phyloP scores from a whole-genome alignment of 2,329 filamentous ascomycete genomes.

The Metarhizium rileyi region DNA sequence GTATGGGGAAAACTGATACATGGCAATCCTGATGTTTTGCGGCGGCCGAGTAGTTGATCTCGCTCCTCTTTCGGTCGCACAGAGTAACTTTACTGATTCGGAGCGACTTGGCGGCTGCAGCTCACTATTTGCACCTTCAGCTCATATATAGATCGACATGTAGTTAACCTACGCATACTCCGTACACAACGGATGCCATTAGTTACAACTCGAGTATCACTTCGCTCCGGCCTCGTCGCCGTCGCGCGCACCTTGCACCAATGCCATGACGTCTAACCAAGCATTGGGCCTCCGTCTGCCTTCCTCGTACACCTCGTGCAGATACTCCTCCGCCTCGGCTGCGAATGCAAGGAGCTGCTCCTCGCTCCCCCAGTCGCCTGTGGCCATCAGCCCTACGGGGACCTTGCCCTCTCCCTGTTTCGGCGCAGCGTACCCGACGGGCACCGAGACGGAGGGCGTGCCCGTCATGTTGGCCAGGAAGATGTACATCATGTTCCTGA shows the following conservation, averaged over 20 bases:
- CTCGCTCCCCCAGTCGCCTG: slow-evolving; percentile 58
- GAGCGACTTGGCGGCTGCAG: too few relatives aligned
- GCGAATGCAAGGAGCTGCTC: slow-evolving; percentile 54
- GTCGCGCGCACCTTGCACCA: slow-evolving; percentile 10
- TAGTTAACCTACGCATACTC: too few relatives aligned
- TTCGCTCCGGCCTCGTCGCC: neutral
- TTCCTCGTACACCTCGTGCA: slow-evolving; percentile 37
- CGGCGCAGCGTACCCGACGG: slow-evolving; percentile 60
- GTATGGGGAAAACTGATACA: too few relatives aligned
- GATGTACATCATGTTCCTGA: slow-evolving; percentile 77
- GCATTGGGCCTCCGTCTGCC: slow-evolving; percentile 40
- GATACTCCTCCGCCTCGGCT: slow-evolving; percentile 43
- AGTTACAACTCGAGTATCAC: too few relatives aligned
- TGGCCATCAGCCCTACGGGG: slow-evolving; percentile 52
- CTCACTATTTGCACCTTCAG: too few relatives aligned
- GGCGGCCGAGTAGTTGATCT: too few relatives aligned
- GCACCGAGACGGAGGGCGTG: slow-evolving; percentile 63
- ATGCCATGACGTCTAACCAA: slow-evolving; percentile 49
- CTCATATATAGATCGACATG: too few relatives aligned
- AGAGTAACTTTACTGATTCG: too few relatives aligned
- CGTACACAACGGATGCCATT: too few relatives aligned
- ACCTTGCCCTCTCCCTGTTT: slow-evolving; percentile 47
- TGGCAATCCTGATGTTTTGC: too few relatives aligned
- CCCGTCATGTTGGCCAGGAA: slow-evolving; percentile 80
- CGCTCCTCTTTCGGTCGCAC: too few relatives aligned